A percentile compares a stretch with the other conserved stretches of the same genome.
These are phyloP conservation scores for Capillidium heterosporum DNA, from an alignment of 371 early-diverging fungal genomes.

Conservation along the genomic window DNA sequence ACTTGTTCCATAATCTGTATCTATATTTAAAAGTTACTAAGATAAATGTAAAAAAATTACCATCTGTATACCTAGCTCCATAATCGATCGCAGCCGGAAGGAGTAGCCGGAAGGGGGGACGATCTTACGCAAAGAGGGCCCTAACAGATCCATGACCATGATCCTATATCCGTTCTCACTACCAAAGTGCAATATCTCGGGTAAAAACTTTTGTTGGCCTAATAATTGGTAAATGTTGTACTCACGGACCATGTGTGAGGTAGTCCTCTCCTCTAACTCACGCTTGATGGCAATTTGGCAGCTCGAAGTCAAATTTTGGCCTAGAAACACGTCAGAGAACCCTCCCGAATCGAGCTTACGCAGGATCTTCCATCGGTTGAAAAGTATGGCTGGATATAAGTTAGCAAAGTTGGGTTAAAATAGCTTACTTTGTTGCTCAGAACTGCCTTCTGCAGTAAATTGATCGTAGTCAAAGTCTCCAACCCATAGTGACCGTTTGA, in stretches of 20 bases:
- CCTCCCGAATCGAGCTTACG: no score
- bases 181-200: slow-evolving; percentile 75
- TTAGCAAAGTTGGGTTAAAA: no score
- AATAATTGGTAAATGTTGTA: neutral
- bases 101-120: slow-evolving; percentile 14
- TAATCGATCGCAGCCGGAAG: slow-evolving; percentile 24
- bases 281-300: slow-evolving; percentile 2
- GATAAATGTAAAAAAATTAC: slow-evolving; percentile 18
- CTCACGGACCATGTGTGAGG: neutral
- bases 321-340: no score
- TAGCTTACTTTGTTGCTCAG: no score
- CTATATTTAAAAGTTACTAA: slow-evolving; percentile 16
- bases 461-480: no score
- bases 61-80: slow-evolving; percentile 32
- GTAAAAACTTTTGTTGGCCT: slow-evolving; percentile 34
- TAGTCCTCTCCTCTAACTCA: neutral
- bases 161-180: slow-evolving; percentile 70
- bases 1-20: slow-evolving; percentile 66
- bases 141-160: slow-evolving; percentile 90
- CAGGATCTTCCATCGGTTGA: no score
- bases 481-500: no score
- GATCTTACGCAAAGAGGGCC: slow-evolving; percentile 77
- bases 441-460: no score
- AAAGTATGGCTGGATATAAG: no score
- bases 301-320: no score